Conservation (phyloP, 2,329 filamentous ascomycete species). For the Chrysoporthe puriensis region DNA sequence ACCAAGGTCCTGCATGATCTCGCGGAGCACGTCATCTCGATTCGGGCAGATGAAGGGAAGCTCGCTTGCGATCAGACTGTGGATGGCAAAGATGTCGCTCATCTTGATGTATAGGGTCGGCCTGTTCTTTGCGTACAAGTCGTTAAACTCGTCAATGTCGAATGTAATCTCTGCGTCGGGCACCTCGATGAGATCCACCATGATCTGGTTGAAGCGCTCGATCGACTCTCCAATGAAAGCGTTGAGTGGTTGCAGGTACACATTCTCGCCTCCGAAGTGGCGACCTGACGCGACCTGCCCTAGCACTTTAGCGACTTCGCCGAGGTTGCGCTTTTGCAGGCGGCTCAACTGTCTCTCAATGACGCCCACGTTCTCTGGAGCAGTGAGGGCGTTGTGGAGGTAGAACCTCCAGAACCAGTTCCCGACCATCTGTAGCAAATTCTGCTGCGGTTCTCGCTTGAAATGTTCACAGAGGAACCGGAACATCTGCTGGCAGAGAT, state of each 20-base stretch:
- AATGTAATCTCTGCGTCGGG: constrained; percentile 89
- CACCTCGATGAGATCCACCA: constrained; percentile 78
- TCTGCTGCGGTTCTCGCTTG: constrained; percentile 74
- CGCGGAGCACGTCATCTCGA: constrained; percentile 85
- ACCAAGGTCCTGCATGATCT: constrained; percentile 90
- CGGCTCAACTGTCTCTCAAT: constrained; percentile 88
- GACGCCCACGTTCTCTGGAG: constrained; percentile 90
- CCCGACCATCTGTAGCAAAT: constrained; percentile 80
- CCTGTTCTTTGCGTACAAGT: constrained; percentile 93
- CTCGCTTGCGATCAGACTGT: constrained; percentile 82
- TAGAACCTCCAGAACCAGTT: constrained; percentile 96
- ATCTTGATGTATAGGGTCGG: constrained; percentile 99
- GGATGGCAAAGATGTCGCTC: constrained; percentile 94
- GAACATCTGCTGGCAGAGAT: constrained; percentile 84
- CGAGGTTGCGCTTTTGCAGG: constrained; percentile 88
- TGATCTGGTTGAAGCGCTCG: constrained; percentile 75
- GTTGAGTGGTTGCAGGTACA: constrained; percentile 94
- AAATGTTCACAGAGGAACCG: constrained; percentile 78
- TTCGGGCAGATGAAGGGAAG: constrained; percentile 76
- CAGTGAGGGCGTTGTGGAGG: constrained; percentile 83
- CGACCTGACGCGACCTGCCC: constrained; percentile 86
- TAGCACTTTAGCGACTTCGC: constrained; percentile 89
- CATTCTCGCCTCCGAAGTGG: constrained; percentile 90
- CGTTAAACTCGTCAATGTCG: constrained; percentile 98
- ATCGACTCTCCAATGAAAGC: constrained; percentile 87